These are phyloP conservation scores for Fusarium neocosmosporiellum DNA, from an alignment of 2,329 filamentous ascomycete species.

Conservation along the genomic window DNA sequence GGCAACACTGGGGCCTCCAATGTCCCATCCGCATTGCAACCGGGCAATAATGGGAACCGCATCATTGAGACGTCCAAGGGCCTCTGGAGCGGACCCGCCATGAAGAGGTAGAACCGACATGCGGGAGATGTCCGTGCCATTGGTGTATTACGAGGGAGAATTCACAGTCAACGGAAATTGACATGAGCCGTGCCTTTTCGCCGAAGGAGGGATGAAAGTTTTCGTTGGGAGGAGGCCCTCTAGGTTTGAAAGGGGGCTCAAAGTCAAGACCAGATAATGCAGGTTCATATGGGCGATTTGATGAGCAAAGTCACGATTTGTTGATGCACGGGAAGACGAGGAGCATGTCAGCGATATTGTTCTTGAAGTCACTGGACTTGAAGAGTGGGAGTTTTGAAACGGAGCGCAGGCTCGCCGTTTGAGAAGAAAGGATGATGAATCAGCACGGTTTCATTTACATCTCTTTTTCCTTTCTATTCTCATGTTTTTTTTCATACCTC, in stretches of 20 bases:
- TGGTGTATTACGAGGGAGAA: not conserved
- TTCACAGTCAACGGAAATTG: not conserved
- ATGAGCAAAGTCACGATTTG: not conserved
- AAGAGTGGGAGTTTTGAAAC: slow-evolving; percentile 16
- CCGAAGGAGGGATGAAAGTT: not conserved
- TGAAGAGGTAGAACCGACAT: slow-evolving; percentile 38
- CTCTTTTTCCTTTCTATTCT: not conserved
- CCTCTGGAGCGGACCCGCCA: slow-evolving; percentile 62
- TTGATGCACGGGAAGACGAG: not conserved
- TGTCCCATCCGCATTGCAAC: slow-evolving; percentile 64
- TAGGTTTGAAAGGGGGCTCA: not conserved
- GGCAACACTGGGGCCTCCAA: slow-evolving; percentile 51
- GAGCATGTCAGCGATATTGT: slow-evolving; percentile 1
- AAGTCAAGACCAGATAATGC: not conserved
- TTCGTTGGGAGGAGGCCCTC: not conserved
- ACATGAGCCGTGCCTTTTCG: not conserved
- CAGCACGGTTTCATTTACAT: slow-evolving; percentile 11
- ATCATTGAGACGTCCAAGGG: slow-evolving; percentile 73
- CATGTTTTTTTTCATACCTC: not conserved
- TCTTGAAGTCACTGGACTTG: not conserved
- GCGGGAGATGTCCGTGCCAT: not conserved
- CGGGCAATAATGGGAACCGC: slow-evolving; percentile 65
- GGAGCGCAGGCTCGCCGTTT: slow-evolving; percentile 34
- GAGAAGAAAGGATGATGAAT: slow-evolving; percentile 1
- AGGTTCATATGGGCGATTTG: not conserved